Base-by-base conservation (phyloP, 2,329 filamentous ascomycete species). In the Neofusicoccum ribis region DNA sequence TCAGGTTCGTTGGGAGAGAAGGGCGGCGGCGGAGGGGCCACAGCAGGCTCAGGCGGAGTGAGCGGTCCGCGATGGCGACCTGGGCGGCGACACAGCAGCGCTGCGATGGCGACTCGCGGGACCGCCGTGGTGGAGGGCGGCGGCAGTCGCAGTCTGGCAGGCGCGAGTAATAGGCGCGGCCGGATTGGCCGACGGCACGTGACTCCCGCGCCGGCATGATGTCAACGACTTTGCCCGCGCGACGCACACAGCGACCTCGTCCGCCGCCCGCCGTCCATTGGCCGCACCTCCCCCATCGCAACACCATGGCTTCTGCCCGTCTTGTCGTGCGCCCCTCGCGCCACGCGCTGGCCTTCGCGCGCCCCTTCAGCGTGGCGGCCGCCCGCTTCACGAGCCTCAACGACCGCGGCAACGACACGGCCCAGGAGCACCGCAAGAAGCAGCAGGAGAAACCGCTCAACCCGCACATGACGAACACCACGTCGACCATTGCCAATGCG, bases 381-480 rank as follows among this genome's bases (percentile, higher is more conserved):
- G 66, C 76, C 60, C 76, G 77, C 70, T 78, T 80, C 68, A 74
- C 76, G 64, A 76, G 78, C 59, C 73, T 80, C 68, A 84, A 84
- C 71, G 81, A 83, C 65, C 79, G 82, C 66, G 77, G 75, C 67
- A 82, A 85, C 66, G 82, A 85, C 68, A 87, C 81, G 11, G 81
- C 82, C 23, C 78, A 82, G 62, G 80, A 81, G 56, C 83, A 87
- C 73, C 82, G 86, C 69, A 82, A 85, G 69, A 79, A 79, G 67
- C 86, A 89, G 75, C 83, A 77, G 36, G 80, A 84, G 67, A 88
- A 85, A 77, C 78, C 83, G 1, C 74, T 85, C 36, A 89, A 89
- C 69, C 87, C 85, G 20, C 84, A 87, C 70, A 78, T 89, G 74
- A 87, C 87, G 37, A 88, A 88, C 74, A 88, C 86, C 1, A 88